These are phyloP conservation scores for Erythrobasidium yunnanense DNA, from an alignment of 768 basidiomycete species.

Conservation along the genomic window DNA sequence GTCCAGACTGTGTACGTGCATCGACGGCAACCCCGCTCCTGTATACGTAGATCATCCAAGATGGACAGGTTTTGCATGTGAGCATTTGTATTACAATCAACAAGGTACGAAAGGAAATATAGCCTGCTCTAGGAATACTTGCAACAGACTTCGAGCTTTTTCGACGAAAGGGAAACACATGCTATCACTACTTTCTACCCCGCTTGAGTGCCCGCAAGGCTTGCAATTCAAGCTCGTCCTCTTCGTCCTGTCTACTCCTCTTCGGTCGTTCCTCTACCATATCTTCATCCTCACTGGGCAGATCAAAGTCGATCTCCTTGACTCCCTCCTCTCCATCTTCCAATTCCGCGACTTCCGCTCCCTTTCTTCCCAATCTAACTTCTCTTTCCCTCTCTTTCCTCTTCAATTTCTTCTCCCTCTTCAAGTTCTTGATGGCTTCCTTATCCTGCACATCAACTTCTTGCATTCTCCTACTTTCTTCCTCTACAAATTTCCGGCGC, in stretches of 20 bases:
- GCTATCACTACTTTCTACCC: neutral
- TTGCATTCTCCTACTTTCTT: slow-evolving; percentile 61
- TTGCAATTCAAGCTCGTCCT: slow-evolving; percentile 35
- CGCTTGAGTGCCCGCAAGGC: slow-evolving; percentile 32
- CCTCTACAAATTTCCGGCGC: slow-evolving; percentile 59
- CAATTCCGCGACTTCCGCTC: slow-evolving; percentile 16
- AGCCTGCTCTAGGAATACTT: neutral
- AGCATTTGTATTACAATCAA: too few relatives aligned
- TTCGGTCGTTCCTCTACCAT: slow-evolving; percentile 9
- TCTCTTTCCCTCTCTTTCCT: slow-evolving; percentile 60
- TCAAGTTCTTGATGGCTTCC: slow-evolving; percentile 73
- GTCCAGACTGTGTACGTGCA: too few relatives aligned
- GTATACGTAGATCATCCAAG: too few relatives aligned
- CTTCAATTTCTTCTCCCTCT: slow-evolving; percentile 81
- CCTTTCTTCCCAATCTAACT: slow-evolving; percentile 37
- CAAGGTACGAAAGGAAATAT: too few relatives aligned
- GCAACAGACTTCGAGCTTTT: neutral
- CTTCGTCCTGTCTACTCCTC: slow-evolving; percentile 8
- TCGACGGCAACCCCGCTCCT: too few relatives aligned
- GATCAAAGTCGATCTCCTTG: slow-evolving; percentile 59
- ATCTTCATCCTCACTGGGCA: slow-evolving; percentile 42
- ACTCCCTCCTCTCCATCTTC: slow-evolving; percentile 49
- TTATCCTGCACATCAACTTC: slow-evolving; percentile 64
- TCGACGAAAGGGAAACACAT: neutral
- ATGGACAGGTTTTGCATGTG: too few relatives aligned